A percentile compares a stretch with the other conserved stretches of the same genome.
Conservation (phyloP, 371 early-diverging fungal species). For the Mortierella polycephala region DNA sequence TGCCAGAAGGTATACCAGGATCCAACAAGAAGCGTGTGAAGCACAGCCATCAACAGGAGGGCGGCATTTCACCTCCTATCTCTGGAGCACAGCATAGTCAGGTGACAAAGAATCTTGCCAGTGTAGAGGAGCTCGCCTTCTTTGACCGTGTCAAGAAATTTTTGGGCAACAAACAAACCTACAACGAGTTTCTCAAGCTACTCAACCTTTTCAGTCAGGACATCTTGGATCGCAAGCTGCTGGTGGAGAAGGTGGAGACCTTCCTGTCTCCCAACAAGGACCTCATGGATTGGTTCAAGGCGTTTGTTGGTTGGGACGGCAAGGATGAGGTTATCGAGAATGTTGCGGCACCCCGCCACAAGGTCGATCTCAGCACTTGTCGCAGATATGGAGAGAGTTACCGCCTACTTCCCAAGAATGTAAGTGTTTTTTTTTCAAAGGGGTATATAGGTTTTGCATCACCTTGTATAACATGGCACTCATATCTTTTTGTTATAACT, state of each 20-base stretch:
- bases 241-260: slow-evolving; percentile 84
- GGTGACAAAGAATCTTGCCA: slow-evolving; percentile 54
- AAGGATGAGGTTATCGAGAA: slow-evolving; percentile 62
- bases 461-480: neutral
- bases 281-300: slow-evolving; percentile 94
- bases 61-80: slow-evolving; percentile 36
- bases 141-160: slow-evolving; percentile 92
- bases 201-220: slow-evolving; percentile 97
- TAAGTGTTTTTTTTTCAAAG: slow-evolving; percentile 45
- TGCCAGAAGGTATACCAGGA: slow-evolving; percentile 35
- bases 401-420: slow-evolving; percentile 73
- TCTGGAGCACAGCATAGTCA: slow-evolving; percentile 33
- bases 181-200: slow-evolving; percentile 97
- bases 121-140: slow-evolving; percentile 87
- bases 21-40: slow-evolving; percentile 51
- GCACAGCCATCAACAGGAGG: slow-evolving; percentile 34
- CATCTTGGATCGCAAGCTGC: slow-evolving; percentile 85
- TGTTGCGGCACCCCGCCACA: slow-evolving; percentile 60
- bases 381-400: slow-evolving; percentile 78
- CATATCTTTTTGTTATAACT: slow-evolving; percentile 7
- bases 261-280: slow-evolving; percentile 84
- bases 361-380: slow-evolving; percentile 71
- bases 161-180: slow-evolving; percentile 86
- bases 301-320: slow-evolving; percentile 91
- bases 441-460: too few relatives aligned